A percentile compares a stretch with the other conserved stretches of the same genome.
Evolutionary conservation across 176 grass and related monocot genomes (phyloP).

Genomic region (Carex parvula): DNA sequence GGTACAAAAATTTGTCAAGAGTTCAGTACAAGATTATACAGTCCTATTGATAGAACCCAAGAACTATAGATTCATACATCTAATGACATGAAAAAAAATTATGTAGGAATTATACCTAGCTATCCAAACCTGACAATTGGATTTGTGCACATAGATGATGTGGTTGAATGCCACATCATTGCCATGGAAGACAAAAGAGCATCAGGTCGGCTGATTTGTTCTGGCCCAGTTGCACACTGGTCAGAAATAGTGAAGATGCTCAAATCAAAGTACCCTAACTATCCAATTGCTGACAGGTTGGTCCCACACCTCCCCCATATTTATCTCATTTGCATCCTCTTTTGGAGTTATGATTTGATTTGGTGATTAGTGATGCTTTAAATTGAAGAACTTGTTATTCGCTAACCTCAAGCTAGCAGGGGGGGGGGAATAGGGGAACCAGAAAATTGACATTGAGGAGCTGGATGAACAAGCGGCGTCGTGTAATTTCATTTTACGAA

Average conservation of each 20-base stretch:
- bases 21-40: background rate
- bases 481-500: too few species aligned
- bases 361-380: slow-evolving; percentile 1
- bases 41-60: background rate
- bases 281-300: slow-evolving; percentile 46
- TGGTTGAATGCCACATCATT: slow-evolving; percentile 54
- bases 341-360: background rate
- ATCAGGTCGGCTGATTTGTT: slow-evolving; percentile 65
- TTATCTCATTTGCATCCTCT: background rate
- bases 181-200: slow-evolving; percentile 76
- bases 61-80: background rate
- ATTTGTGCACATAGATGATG: slow-evolving; percentile 78
- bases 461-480: too few species aligned
- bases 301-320: background rate
- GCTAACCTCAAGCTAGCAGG: too few species aligned
- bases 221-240: slow-evolving; percentile 57
- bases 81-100: background rate
- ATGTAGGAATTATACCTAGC: slow-evolving; percentile 31
- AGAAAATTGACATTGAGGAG: too few species aligned
- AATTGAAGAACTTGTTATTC: background rate
- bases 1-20: background rate
- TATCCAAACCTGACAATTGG: slow-evolving; percentile 70
- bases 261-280: slow-evolving; percentile 50
- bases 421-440: too few species aligned
- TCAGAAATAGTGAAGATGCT: slow-evolving; percentile 54